These are phyloP conservation scores for Microsporum ferrugineum DNA, from an alignment of 2,329 filamentous ascomycete species.

Conservation along the genomic window DNA sequence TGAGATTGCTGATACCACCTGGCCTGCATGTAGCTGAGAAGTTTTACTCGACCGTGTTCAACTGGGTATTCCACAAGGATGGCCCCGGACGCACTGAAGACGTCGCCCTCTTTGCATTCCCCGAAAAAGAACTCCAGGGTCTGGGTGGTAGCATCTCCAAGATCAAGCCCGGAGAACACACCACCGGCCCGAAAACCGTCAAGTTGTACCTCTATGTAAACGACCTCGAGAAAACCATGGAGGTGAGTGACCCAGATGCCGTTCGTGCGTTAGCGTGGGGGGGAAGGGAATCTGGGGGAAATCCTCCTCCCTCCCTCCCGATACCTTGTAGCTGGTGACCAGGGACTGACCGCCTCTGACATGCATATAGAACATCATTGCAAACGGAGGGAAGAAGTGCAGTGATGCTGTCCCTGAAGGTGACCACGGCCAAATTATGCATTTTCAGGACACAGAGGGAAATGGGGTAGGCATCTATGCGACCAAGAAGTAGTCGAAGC, in stretches of 20 bases:
- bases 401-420: slow-evolving; percentile 4
- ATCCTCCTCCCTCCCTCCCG: neutral
- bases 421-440: slow-evolving; percentile 3
- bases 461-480: slow-evolving; percentile 5
- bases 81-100: slow-evolving; percentile 10
- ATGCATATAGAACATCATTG: slow-evolving; percentile 5
- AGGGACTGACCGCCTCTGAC: neutral
- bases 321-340: neutral
- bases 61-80: slow-evolving; percentile 15
- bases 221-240: slow-evolving; percentile 13
- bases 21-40: slow-evolving; percentile 12
- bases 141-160: slow-evolving; percentile 16
- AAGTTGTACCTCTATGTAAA: slow-evolving; percentile 18
- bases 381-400: slow-evolving; percentile 6
- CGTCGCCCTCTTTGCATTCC: slow-evolving; percentile 16
- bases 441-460: slow-evolving; percentile 5
- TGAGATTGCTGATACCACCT: neutral
- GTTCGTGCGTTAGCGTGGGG: neutral
- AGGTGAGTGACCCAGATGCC: slow-evolving; percentile 9
- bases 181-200: slow-evolving; percentile 10
- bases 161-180: slow-evolving; percentile 8
- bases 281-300: neutral
- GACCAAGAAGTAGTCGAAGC: neutral
- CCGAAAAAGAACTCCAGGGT: slow-evolving; percentile 7
- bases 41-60: slow-evolving; percentile 18